Conservation (phyloP, 371 early-diverging fungal genomes). For the Blakeslea trispora region DNA sequence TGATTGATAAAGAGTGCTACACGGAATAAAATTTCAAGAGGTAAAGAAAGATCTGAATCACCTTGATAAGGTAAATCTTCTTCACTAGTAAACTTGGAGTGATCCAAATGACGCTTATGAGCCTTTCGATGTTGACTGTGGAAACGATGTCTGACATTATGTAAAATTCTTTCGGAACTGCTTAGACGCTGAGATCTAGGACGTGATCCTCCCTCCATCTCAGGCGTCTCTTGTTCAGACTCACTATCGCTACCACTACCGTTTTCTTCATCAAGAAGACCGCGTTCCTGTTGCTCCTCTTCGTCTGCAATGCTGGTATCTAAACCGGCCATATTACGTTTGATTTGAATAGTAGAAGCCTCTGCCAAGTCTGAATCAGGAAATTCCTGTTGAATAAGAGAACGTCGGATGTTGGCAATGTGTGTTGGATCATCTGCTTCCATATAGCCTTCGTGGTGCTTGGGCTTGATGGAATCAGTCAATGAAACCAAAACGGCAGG, state of each 20-base stretch:
- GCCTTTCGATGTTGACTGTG: constrained; percentile 20
- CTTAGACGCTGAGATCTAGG: constrained; percentile 1
- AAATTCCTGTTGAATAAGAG: constrained; percentile 30
- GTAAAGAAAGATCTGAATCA: constrained; percentile 55
- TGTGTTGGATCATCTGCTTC: constrained; percentile 38
- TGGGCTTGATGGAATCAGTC: constrained; percentile 31
- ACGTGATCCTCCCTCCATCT: neutral
- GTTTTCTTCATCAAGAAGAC: neutral
- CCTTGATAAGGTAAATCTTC: constrained; percentile 46
- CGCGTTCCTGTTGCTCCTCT: constrained; percentile 8
- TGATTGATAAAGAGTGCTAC: constrained; percentile 55
- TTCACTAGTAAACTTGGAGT: constrained; percentile 33
- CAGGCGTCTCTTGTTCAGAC: no score
- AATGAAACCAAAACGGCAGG: constrained; percentile 18
- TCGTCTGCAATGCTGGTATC: constrained; percentile 1
- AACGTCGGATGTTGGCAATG: constrained; percentile 36
- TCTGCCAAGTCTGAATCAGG: constrained; percentile 32
- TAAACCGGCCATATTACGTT: constrained; percentile 1
- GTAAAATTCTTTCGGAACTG: neutral
- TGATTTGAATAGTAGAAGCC: constrained; percentile 18
- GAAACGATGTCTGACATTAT: constrained; percentile 7
- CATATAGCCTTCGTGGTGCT: constrained; percentile 21
- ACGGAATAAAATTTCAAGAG: constrained; percentile 60
- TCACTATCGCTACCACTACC: no score
- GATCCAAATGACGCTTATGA: constrained; percentile 19